phyloP scores from a whole-genome alignment of 2,329 filamentous ascomycete species.

The Sporothrix humicola region DNA sequence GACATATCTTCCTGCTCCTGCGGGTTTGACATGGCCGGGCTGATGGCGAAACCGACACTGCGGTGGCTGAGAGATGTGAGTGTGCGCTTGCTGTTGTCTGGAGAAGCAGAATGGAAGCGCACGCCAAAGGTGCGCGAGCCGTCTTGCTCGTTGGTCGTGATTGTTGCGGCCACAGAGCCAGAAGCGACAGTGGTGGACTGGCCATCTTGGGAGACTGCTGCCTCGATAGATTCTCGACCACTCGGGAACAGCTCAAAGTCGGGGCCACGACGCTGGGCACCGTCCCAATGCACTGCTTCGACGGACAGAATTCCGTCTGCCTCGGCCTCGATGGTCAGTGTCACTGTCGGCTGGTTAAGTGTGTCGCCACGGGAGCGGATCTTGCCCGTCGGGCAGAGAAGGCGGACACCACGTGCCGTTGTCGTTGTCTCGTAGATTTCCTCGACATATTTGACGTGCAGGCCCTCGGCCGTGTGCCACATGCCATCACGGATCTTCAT shows the following conservation, averaged over 20 bases:
- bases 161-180: constrained; percentile 58
- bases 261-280: constrained; percentile 58
- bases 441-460: constrained; percentile 69
- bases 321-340: constrained; percentile 60
- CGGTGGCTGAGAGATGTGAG: constrained; percentile 61
- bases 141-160: background rate
- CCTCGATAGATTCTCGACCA: constrained; percentile 52
- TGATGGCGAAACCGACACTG: constrained; percentile 64
- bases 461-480: constrained; percentile 68
- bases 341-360: constrained; percentile 61
- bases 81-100: background rate
- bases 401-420: constrained; percentile 55
- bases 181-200: constrained; percentile 54
- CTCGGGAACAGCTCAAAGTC: constrained; percentile 64
- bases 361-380: constrained; percentile 61
- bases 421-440: constrained; percentile 62
- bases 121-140: constrained; percentile 5
- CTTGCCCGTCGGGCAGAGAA: constrained; percentile 64
- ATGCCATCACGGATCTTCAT: constrained; percentile 71
- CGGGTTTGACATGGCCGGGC: constrained; percentile 57
- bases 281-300: constrained; percentile 63
- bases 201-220: constrained; percentile 49
- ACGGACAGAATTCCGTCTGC: constrained; percentile 65
- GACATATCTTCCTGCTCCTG: constrained; percentile 60
- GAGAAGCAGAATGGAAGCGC: constrained; percentile 1